phyloP scores from a whole-genome alignment of 495 filamentous ascomycete genomes.

The Apiosordaria backusii region DNA sequence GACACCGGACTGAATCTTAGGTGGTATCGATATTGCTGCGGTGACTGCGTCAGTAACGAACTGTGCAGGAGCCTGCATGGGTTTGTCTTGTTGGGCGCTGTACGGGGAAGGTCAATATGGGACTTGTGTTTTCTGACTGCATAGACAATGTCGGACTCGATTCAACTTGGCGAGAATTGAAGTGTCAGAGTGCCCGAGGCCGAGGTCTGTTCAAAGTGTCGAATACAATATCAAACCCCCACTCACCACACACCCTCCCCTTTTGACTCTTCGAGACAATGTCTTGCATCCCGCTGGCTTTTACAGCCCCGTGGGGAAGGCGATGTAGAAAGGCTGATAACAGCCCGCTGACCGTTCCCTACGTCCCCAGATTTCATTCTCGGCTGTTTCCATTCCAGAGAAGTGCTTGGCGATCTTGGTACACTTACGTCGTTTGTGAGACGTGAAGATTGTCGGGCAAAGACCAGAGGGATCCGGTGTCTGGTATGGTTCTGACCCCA shows the following conservation, averaged over 20 bases:
- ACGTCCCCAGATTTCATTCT: background rate
- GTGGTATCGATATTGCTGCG: background rate
- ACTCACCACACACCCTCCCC: background rate
- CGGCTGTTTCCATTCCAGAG: background rate
- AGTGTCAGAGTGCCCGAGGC: background rate
- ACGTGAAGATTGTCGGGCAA: background rate
- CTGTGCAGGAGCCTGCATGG: background rate
- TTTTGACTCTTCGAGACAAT: background rate
- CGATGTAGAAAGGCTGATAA: background rate
- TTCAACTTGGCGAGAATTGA: background rate
- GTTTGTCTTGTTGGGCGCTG: background rate
- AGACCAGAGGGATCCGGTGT: background rate
- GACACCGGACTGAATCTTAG: background rate
- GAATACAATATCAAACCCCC: background rate
- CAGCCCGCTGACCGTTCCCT: no score
- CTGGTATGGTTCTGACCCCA: background rate
- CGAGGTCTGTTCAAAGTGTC: background rate
- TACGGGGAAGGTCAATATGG: background rate
- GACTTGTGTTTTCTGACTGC: background rate
- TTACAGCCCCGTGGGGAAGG: background rate
- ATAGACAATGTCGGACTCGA: background rate
- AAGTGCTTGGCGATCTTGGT: background rate
- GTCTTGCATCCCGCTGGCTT: background rate
- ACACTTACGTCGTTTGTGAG: background rate
- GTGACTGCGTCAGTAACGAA: background rate